Evolutionary conservation across 257 asterid genomes (phyloP), one percentile per base, ranked within the genome.

Genomic region (Ballota nigra): DNA sequence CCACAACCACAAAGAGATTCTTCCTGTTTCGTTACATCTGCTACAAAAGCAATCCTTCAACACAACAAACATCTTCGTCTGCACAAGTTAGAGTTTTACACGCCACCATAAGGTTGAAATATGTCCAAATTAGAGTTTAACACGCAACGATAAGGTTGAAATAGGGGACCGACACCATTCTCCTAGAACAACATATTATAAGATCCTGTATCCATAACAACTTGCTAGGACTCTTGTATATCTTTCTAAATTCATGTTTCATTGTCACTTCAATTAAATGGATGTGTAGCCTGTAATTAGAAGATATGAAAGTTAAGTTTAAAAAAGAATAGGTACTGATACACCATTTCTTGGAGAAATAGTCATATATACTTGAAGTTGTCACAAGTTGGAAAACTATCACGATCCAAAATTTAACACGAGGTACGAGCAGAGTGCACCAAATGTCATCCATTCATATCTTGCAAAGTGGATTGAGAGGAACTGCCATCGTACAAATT

Each of bases 1-100:
- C 80, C 75, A 69, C 68, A 77, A 56, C 62, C 73, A 16, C 67
- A 34, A 53, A 24, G 52, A 72, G 70, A 56, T 69, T 69, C 56
- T 77, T 65, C 58, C 72, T 29, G 36, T 26, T 56, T 18, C 28
- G 47, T 61, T 72, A 59, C 71, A 69, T 38, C 61, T 53, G 26
- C 34, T 29, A 11, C 45, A 12, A 16, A 51, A 41, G 57, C 73
- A 61, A 11, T 23, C 69, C 69, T 56, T 63, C 57, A 22, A 55
- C 63, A 61, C 66, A 53, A 49, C 26, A 19, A 69, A 22, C n/a
- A 36, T 72, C 77, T 47, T 22, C 23, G 33, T 20, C 29, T 34
- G 40, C 28, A 8, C 9, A 9, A 55, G 56, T 73, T 38, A 53
- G 33, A n/a, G n/a, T n/a, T n/a, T n/a, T n/a, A n/a, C n/a, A n/a